A percentile compares a stretch with the other conserved stretches of the same genome.
These are phyloP conservation scores for Colletotrichum sp. DNA, from an alignment of 2,329 filamentous ascomycete species.

Conservation along the genomic window DNA sequence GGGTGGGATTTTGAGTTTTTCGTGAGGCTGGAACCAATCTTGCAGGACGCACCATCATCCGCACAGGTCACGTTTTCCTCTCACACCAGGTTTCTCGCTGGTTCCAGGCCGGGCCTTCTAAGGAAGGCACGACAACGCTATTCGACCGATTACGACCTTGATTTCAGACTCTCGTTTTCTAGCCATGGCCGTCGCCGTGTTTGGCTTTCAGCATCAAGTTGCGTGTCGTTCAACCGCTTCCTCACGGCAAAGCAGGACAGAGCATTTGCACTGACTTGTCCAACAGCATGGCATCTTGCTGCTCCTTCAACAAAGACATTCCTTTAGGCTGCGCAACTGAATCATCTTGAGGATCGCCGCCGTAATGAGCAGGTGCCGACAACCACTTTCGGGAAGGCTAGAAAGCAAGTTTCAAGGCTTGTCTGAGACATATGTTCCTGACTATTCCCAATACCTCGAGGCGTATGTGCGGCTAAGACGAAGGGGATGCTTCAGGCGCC, in stretches of 20 bases:
- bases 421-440: slow-evolving; percentile 22
- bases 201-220: neutral
- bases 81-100: neutral
- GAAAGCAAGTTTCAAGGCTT: slow-evolving; percentile 14
- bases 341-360: neutral
- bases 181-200: neutral
- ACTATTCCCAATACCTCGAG: slow-evolving; percentile 19
- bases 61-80: neutral
- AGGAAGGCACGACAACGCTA: neutral
- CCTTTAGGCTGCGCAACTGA: neutral
- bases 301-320: neutral
- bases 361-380: neutral
- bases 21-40: slow-evolving; percentile 20
- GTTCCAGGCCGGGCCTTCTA: neutral
- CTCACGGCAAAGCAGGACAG: neutral
- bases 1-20: slow-evolving; percentile 21
- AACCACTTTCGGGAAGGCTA: neutral
- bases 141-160: slow-evolving; percentile 10
- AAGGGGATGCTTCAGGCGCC: slow-evolving; percentile 2
- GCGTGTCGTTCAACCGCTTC: neutral
- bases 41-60: neutral
- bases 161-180: neutral
- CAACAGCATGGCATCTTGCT: neutral
- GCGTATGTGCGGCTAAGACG: neutral
- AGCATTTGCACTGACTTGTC: neutral